Percentiles rank a stretch among this genome's conserved stretches.
Evolutionary conservation across 768 basidiomycete species (phyloP).

Genomic region (Multifurca ochricompacta): DNA sequence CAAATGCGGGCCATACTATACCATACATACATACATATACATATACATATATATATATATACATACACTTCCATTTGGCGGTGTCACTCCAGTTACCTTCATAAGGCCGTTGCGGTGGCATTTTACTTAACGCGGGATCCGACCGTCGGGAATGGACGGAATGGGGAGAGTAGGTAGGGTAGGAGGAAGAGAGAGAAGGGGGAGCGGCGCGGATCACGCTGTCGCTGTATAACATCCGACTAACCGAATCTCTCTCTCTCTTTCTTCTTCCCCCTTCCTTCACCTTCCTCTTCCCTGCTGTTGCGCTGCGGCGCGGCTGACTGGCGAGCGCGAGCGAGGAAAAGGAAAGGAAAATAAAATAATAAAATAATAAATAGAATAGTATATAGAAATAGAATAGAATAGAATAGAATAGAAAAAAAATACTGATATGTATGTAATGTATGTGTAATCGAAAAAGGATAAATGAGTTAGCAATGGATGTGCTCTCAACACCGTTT

Average conservation of each 20-base stretch:
- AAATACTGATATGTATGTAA: too few species aligned
- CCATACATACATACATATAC: too few species aligned
- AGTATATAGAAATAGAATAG: too few species aligned
- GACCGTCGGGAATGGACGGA: constrained; percentile 7
- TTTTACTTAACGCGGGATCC: background rate
- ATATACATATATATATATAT: too few species aligned
- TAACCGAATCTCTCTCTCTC: too few species aligned
- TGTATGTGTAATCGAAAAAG: too few species aligned
- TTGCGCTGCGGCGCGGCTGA: constrained; percentile 4
- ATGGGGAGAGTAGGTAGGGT: constrained; percentile 1
- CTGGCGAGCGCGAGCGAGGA: constrained; percentile 1
- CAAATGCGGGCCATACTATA: background rate
- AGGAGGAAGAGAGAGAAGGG: background rate
- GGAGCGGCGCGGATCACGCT: constrained; percentile 5
- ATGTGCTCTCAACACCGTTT: too few species aligned
- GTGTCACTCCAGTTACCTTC: background rate
- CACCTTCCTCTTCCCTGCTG: background rate
- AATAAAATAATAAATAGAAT: constrained; percentile 14
- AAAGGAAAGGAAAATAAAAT: background rate
- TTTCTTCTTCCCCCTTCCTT: too few species aligned
- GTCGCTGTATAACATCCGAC: constrained; percentile 6
- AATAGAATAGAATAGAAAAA: too few species aligned
- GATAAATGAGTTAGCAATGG: too few species aligned
- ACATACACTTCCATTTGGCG: background rate
- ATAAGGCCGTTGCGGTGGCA: background rate